Percentiles rank a stretch among this genome's conserved stretches.
Conservation (phyloP, 1,139 yeast genomes). For the Scheffersomyces illinoinensis region DNA sequence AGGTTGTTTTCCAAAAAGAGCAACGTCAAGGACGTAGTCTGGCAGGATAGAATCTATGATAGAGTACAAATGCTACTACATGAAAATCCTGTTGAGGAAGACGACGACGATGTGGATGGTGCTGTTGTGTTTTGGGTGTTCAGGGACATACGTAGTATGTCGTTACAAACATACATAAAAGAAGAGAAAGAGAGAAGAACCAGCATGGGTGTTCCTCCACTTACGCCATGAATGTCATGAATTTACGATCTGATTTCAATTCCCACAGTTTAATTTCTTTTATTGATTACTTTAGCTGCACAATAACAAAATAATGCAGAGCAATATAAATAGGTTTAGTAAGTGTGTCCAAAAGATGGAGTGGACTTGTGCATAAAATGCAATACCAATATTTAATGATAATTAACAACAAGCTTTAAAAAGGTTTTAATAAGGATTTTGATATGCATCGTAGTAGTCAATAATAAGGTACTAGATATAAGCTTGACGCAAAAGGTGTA, state of each 20-base stretch:
- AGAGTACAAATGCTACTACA: constrained; percentile 10
- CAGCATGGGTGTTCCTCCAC: neutral
- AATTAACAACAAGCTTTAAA: too few relatives aligned
- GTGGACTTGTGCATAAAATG: neutral
- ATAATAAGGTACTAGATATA: neutral
- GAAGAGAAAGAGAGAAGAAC: constrained; percentile 11
- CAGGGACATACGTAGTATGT: constrained; percentile 24
- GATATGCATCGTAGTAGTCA: neutral
- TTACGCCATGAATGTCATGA: neutral
- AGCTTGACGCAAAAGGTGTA: neutral
- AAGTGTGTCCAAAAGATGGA: neutral
- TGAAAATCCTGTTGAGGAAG: constrained; percentile 6
- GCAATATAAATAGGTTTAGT: neutral
- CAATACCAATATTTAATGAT: neutral
- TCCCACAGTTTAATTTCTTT: too few relatives aligned
- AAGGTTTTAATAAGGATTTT: neutral
- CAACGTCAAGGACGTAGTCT: constrained; percentile 9
- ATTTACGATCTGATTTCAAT: neutral
- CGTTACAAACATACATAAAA: constrained; percentile 18
- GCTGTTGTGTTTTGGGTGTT: constrained; percentile 25
- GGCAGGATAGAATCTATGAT: constrained; percentile 10
- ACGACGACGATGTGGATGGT: constrained; percentile 22
- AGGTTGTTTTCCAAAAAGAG: constrained; percentile 9
- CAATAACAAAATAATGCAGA: neutral
- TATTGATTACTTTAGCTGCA: neutral